A percentile compares a stretch with the other conserved stretches of the same genome.
These are phyloP conservation scores for Colletotrichum tropicicola DNA, from an alignment of 2,329 filamentous ascomycete genomes.

Conservation along the genomic window DNA sequence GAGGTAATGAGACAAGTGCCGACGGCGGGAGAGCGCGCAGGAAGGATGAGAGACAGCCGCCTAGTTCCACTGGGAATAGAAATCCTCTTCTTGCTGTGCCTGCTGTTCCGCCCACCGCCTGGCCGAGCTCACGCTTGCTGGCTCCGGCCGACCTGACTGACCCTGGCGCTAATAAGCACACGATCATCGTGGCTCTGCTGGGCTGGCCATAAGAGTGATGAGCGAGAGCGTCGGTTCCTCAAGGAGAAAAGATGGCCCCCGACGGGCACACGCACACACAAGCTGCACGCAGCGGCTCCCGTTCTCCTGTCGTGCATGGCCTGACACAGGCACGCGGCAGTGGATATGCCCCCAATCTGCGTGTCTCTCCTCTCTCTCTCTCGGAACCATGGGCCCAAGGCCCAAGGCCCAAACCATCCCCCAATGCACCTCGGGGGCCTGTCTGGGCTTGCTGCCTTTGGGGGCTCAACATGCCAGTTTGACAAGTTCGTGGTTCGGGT, in stretches of 20 bases:
- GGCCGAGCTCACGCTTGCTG: neutral
- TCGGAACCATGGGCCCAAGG: neutral
- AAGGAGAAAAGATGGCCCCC: no score
- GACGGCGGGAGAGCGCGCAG: neutral
- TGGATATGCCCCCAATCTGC: neutral
- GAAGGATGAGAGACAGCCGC: neutral
- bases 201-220: no score
- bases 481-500: conserved; percentile 8
- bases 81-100: neutral
- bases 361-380: neutral
- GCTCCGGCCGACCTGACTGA: neutral
- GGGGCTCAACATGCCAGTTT: conserved; percentile 2
- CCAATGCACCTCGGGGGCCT: neutral
- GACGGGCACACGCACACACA: neutral
- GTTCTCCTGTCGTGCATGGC: neutral
- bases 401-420: neutral
- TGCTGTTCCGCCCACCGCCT: neutral
- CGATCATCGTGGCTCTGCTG: neutral
- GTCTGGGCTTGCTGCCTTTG: neutral
- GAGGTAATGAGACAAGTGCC: neutral
- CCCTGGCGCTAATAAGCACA: neutral
- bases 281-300: neutral
- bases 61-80: neutral
- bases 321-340: conserved; percentile 12
- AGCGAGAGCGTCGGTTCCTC: no score